Conservation (phyloP, 306 rosid genomes). For the Ormosia emarginata region DNA sequence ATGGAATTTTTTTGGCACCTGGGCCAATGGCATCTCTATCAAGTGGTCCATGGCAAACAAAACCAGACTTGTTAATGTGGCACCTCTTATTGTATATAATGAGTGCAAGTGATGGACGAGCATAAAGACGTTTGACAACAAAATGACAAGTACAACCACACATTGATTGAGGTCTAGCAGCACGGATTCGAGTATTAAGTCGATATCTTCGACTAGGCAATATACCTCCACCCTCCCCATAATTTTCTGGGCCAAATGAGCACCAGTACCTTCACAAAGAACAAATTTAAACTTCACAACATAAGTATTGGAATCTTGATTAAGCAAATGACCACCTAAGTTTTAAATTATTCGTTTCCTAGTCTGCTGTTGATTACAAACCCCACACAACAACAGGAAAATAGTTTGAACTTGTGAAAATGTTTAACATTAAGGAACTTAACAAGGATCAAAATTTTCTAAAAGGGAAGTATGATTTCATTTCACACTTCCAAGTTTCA, state of each 20-base stretch:
- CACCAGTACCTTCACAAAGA: conserved; percentile 83
- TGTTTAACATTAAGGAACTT: background rate
- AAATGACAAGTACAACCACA: conserved; percentile 93
- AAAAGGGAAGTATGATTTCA: background rate
- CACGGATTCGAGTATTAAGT: conserved; percentile 92
- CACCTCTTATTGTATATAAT: conserved; percentile 74
- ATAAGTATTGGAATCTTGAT: background rate
- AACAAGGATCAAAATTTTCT: background rate
- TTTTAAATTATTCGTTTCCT: background rate
- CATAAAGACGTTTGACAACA: conserved; percentile 85
- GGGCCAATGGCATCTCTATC: conserved; percentile 98
- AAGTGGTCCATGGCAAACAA: conserved; percentile 92
- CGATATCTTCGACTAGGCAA: conserved; percentile 92
- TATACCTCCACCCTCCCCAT: conserved; percentile 87
- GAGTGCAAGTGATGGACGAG: conserved; percentile 82
- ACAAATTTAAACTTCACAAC: conserved; percentile 14
- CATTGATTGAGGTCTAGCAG: conserved; percentile 99
- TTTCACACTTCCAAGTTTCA: conserved; percentile 2
- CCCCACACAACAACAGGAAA: conserved; percentile 13
- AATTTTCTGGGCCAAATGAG: conserved; percentile 95
- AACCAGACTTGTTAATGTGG: conserved; percentile 86
- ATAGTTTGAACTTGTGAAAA: background rate
- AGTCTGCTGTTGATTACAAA: background rate
- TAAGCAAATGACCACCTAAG: background rate
- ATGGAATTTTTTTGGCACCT: conserved; percentile 80